Evolutionary conservation across 768 basidiomycete genomes (phyloP).

Genomic region (Cubamyces sp.): DNA sequence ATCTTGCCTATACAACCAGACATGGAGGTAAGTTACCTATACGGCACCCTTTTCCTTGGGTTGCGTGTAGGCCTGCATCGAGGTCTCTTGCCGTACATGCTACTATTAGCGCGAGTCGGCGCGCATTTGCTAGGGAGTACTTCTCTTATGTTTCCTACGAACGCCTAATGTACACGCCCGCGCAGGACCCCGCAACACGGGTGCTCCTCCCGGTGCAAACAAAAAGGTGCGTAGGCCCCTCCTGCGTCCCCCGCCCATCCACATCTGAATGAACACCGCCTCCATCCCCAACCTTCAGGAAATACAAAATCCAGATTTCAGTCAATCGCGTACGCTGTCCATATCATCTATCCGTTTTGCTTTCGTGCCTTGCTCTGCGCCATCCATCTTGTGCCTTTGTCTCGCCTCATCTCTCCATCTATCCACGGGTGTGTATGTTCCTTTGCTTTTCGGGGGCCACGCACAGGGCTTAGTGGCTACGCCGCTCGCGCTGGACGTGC

Average conservation of each 20-base stretch:
- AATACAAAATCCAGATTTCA: too few species aligned
- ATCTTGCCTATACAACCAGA: not conserved
- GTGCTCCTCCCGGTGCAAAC: conserved; percentile 2
- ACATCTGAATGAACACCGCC: too few species aligned
- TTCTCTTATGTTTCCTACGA: not conserved
- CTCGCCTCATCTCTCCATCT: too few species aligned
- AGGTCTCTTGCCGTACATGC: not conserved
- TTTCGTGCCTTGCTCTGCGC: too few species aligned
- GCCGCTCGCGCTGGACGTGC: too few species aligned
- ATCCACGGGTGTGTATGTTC: too few species aligned
- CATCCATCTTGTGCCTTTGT: too few species aligned
- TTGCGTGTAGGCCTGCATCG: not conserved
- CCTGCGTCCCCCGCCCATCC: not conserved
- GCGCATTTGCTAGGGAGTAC: conserved; percentile 17
- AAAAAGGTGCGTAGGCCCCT: not conserved
- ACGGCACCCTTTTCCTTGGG: not conserved
- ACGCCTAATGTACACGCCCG: conserved; percentile 15
- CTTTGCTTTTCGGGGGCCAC: too few species aligned
- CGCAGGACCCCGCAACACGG: conserved; percentile 11
- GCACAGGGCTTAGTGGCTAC: too few species aligned
- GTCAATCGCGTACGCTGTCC: too few species aligned
- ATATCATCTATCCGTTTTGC: too few species aligned
- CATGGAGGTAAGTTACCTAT: conserved; percentile 4
- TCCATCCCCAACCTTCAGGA: too few species aligned
- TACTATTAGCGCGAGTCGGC: not conserved